phyloP scores from a whole-genome alignment of 2,329 filamentous ascomycete genomes.

The Fusarium sp. region DNA sequence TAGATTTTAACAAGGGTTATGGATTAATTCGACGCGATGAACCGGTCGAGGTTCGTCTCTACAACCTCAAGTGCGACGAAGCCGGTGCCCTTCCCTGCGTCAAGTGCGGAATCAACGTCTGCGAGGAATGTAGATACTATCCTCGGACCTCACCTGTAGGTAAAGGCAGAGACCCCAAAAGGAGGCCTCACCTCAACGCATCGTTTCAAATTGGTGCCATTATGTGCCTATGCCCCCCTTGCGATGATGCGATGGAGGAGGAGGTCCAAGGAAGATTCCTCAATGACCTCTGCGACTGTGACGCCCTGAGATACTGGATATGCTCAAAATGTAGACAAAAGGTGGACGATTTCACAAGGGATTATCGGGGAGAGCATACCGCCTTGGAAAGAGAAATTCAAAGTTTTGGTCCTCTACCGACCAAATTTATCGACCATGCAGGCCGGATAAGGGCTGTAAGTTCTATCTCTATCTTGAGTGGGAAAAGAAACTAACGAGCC shows the following conservation, averaged over 20 bases:
- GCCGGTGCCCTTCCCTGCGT: slow-evolving; percentile 19
- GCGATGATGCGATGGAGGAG: slow-evolving; percentile 10
- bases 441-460: background rate
- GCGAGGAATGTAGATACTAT: slow-evolving; percentile 35
- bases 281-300: slow-evolving; percentile 27
- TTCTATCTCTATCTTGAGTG: too few relatives aligned
- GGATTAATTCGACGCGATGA: slow-evolving; percentile 10
- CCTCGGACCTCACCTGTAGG: background rate
- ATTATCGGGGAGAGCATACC: slow-evolving; percentile 2
- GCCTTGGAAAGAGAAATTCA: slow-evolving; percentile 8
- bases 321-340: background rate
- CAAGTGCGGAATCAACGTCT: slow-evolving; percentile 33
- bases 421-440: slow-evolving; percentile 11
- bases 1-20: background rate
- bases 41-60: slow-evolving; percentile 24
- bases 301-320: slow-evolving; percentile 23
- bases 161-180: background rate
- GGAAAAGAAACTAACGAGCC: background rate
- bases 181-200: slow-evolving; percentile 18
- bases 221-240: slow-evolving; percentile 25
- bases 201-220: background rate
- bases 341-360: fast-evolving
- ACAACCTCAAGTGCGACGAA: slow-evolving; percentile 24
- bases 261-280: background rate
- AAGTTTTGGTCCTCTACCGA: background rate